Base-by-base conservation (phyloP, 192 early-diverging fungal species). In the Backusella psychrophila region DNA sequence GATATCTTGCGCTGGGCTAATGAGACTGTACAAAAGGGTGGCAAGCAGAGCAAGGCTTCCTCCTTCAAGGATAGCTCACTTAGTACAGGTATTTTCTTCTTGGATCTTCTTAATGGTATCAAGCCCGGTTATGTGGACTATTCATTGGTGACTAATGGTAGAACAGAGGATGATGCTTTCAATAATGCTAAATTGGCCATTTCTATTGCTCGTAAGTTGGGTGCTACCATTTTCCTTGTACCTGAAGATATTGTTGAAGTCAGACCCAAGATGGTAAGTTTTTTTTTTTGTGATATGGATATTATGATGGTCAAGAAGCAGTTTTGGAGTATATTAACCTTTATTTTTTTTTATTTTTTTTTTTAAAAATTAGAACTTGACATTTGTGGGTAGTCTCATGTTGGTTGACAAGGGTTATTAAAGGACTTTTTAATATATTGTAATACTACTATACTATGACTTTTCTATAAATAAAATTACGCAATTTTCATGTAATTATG, bases 241-340 rank as follows among this genome's bases (percentile, higher is more conserved):
- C 97, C 97, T 12, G 97, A 99, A 88, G 97, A 99, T 87, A 99
- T 99, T 84, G 93, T 97, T 73, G 98, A 98, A 83, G 95, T 97
- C 77, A 94, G 96, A 85, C 90, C 95, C 65, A 98, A 98, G 85
- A 95, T 98, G 93, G 94, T 95, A 87, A 83, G 76, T 81, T 74
- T 72, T 31, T 14, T 31, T 14, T 44, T 49, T 49, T 17, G 19
- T 19, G 46, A 49, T 49, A 49, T 44, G 42, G 15, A 15, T 44
- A 15, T 17, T 14, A 44, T 44, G 17, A 49, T 49, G 21, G n/a
- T 5, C 39, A 49, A 49, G 46, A 19, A 19, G 19, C 4, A 19
- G 2, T 49, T 49, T 49, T 19, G 5, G 26, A 63, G 68, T n/a
- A 31, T 14, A 68, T 36, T 23, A 38, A 42, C 36, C 63, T 72